Conservation (phyloP, 2,329 filamentous ascomycete genomes). For the Beauveria varroae region DNA sequence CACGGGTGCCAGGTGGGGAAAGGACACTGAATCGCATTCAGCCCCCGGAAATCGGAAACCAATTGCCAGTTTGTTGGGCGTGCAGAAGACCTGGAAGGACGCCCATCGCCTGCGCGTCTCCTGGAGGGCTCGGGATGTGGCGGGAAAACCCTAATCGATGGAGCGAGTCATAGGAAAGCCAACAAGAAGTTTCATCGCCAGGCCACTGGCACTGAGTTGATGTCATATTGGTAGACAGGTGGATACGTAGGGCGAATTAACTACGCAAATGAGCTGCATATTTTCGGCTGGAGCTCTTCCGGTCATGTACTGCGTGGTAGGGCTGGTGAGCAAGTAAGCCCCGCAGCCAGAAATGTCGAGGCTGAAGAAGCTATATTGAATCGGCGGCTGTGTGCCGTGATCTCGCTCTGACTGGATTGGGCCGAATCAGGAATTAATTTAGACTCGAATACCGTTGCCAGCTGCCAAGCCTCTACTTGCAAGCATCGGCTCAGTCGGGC, state of each 20-base stretch:
- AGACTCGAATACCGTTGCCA: not conserved
- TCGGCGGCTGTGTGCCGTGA: not conserved
- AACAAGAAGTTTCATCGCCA: not conserved
- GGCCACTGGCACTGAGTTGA: not conserved
- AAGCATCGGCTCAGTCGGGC: not conserved
- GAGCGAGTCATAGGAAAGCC: not conserved
- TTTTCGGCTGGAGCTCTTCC: not conserved
- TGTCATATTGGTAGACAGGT: not conserved
- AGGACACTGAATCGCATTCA: not conserved
- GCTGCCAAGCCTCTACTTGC: not conserved
- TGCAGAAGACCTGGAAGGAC: not conserved
- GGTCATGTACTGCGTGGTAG: not conserved
- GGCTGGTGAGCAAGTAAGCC: not conserved
- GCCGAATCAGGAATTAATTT: not conserved
- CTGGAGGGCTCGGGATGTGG: not conserved
- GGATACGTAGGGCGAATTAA: not conserved
- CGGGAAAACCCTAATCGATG: not conserved
- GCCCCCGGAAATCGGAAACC: constrained; percentile 1
- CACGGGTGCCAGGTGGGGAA: not conserved
- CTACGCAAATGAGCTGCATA: not conserved
- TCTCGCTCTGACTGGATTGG: not conserved
- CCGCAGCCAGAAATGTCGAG: not conserved
- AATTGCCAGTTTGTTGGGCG: not conserved
- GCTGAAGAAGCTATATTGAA: not conserved
- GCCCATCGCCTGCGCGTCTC: not conserved